Conservation (phyloP, 176 grass and related monocot species). For the Musa itinerans region DNA sequence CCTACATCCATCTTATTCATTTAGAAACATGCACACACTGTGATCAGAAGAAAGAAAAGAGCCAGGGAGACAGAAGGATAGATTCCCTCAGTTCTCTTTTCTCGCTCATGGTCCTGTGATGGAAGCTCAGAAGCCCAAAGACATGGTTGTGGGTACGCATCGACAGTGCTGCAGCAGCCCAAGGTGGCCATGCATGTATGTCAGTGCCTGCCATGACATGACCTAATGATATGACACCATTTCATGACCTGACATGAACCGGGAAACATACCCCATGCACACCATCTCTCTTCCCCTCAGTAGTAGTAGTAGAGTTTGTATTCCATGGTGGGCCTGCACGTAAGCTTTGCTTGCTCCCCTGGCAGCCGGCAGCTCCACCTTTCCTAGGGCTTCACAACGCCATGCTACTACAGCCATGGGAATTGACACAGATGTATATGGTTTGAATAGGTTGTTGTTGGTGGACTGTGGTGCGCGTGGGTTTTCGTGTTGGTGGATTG, state of each 20-base stretch:
- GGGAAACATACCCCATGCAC: not conserved
- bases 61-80: constrained; percentile 8
- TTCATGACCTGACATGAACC: not conserved
- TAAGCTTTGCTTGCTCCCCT: not conserved
- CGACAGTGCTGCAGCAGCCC: not conserved
- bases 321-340: too few relatives aligned
- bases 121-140: constrained; percentile 3
- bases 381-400: constrained; percentile 4
- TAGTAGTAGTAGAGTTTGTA: not conserved
- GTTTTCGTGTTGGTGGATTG: not conserved
- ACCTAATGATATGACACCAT: not conserved
- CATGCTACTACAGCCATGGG: not conserved
- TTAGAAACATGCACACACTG: not conserved
- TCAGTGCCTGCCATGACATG: constrained; percentile 6
- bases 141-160: not conserved
- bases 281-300: not conserved
- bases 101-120: constrained; percentile 1
- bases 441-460: not conserved
- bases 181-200: constrained; percentile 10
- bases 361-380: constrained; percentile 1
- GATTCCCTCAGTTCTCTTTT: constrained; percentile 6
- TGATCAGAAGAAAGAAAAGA: not conserved
- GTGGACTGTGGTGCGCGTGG: not conserved
- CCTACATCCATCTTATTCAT: not conserved
- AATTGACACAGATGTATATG: not conserved